Percentiles rank a stretch among this genome's conserved stretches.
These are phyloP conservation scores for Penicillium sclerotiorum DNA, from an alignment of 2,329 filamentous ascomycete species.

Conservation along the genomic window DNA sequence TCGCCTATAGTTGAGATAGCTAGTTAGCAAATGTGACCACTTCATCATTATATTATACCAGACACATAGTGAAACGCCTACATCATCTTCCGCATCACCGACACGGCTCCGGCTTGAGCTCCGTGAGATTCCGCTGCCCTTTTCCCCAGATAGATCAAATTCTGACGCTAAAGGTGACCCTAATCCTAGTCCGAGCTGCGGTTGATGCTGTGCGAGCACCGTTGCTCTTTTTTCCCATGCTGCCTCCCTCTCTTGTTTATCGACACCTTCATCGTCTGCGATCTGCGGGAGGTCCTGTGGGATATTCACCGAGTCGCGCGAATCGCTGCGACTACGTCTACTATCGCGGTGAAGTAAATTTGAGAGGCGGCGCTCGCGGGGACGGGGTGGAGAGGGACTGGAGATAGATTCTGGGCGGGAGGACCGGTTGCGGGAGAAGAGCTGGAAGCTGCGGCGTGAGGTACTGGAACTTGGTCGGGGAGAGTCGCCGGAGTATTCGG, in stretches of 20 bases:
- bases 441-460: conserved; percentile 38
- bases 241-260: conserved; percentile 62
- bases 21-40: conserved; percentile 9
- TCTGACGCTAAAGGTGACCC: conserved; percentile 22
- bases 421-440: conserved; percentile 32
- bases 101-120: conserved; percentile 37
- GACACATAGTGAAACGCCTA: conserved; percentile 24
- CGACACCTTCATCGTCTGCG: conserved; percentile 47
- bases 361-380: conserved; percentile 37
- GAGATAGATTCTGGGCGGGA: conserved; percentile 30
- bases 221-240: conserved; percentile 94
- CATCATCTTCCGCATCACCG: conserved; percentile 39
- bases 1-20: conserved; percentile 38
- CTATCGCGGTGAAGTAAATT: conserved; percentile 38
- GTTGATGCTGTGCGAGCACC: conserved; percentile 69
- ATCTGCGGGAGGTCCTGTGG: conserved; percentile 81
- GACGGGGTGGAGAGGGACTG: conserved; percentile 29
- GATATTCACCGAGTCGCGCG: conserved; percentile 61
- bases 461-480: conserved; percentile 27
- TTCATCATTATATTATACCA: too few relatives aligned
- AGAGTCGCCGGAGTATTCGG: not conserved
- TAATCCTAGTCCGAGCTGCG: conserved; percentile 42
- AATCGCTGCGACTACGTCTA: conserved; percentile 35
- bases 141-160: conserved; percentile 11
- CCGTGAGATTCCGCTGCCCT: conserved; percentile 24